Evolutionary conservation across 805 yeast genomes (phyloP).

Genomic region (Yarrowia hollandica): DNA sequence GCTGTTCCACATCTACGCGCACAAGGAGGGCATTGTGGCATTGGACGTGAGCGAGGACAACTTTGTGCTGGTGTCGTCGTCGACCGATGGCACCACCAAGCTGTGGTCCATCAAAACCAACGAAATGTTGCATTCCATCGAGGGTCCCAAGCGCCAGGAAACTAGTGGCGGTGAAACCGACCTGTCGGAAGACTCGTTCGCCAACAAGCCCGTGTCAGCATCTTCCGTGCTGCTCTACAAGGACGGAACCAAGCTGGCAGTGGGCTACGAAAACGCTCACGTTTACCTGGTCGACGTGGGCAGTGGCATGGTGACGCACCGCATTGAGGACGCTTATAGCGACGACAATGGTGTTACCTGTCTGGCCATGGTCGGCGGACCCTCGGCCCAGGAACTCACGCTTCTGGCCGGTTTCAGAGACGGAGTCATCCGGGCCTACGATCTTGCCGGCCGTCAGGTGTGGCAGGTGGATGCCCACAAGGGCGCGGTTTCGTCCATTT

Average conservation of each 20-base stretch:
- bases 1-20: conserved; percentile 31
- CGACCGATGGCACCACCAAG: conserved; percentile 35
- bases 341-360: conserved; percentile 14
- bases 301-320: conserved; percentile 29
- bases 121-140: conserved; percentile 18
- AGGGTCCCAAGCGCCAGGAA: conserved; percentile 31
- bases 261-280: conserved; percentile 33
- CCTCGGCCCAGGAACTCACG: conserved; percentile 12
- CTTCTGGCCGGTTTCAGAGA: conserved; percentile 31
- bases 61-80: conserved; percentile 33
- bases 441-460: conserved; percentile 23
- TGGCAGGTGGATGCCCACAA: conserved; percentile 25
- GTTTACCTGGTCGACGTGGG: conserved; percentile 33
- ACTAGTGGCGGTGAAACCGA: conserved; percentile 32
- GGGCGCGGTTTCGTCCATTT: conserved; percentile 16
- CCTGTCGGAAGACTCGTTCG: conserved; percentile 28
- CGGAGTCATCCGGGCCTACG: conserved; percentile 32
- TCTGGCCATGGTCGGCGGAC: background rate
- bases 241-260: conserved; percentile 32
- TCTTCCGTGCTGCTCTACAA: conserved; percentile 18
- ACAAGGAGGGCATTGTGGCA: conserved; percentile 31
- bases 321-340: conserved; percentile 29
- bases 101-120: conserved; percentile 33
- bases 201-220: conserved; percentile 25
- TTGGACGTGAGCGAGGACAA: conserved; percentile 32